Base-by-base conservation (phyloP, 768 basidiomycete genomes). In the Suillus bovinus region DNA sequence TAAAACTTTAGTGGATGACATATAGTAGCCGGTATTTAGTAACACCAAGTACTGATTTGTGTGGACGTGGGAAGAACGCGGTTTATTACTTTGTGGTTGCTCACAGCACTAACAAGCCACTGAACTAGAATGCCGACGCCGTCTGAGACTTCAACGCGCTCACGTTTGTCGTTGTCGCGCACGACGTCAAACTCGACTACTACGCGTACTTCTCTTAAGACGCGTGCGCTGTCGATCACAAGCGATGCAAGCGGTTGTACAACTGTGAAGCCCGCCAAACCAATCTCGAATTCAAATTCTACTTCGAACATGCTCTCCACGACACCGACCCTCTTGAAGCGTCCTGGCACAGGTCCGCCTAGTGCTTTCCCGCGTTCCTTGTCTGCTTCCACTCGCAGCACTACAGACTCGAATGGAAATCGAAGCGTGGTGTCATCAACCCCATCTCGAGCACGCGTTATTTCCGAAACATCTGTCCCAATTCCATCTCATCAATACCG, bases 81-180 rank as follows among this genome's bases (percentile, higher is more conserved):
- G 1, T 47, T 47, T 4, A 31, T 52, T 52, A 52, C 50, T 52
- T 52, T 52, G 50, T 52, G 31, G 50, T 52, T 52, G 50, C 50
- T 33, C 29, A 1, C 20, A 13, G 5, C 20, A 52, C 29, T 31
- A 31, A 33, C 29, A 33, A 33, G 29, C 31, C 50, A 52, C 31
- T 33, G 20, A n/a, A 52, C 20, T 20, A 52, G 50, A 52, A 74
- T 74, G 67, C 73, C 70, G 44, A 65, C 74, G 1, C 83, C 82
- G 16, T 87, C 86, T 49, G 85, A 86, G 64, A 71, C 84, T 17
- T 85, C 85, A 42, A 78, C 82, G 60, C 85, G 84, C 44, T 63
- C 70, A 34, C 69, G 73, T 31, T 36, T 60, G 42, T 75, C 72
- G 7, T 71, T 85, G 24, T 76, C 84, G 52, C 77, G 82, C 13